Base-by-base conservation (phyloP, 768 basidiomycete species). In the Scleroderma citrinum region DNA sequence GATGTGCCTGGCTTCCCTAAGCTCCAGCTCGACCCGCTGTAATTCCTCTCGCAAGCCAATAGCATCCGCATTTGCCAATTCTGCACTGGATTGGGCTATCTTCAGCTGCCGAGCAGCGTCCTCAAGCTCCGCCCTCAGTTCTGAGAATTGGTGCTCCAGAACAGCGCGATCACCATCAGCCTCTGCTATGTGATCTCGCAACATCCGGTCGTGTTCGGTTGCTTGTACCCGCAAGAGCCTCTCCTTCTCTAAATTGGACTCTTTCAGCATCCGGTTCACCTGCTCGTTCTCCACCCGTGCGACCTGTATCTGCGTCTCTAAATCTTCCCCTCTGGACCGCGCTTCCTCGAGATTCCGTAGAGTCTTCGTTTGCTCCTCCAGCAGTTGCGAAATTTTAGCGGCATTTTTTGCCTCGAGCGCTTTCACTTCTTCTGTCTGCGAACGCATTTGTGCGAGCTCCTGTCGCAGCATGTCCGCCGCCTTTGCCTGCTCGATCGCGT, bases 151-250 rank as follows among this genome's bases (percentile, higher is more conserved):
- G 44, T 93, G 83, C 67, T 96, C 92, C 40, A 96, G 72, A 13
- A 95, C 91, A 0, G 93, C 92, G 7, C 92, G 80, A 64, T 97
- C 93, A 1, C 92, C 89, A 59, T 96, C 92, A 13, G 92, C 89
- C 65, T 98, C 94, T 3, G 87, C 87, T 47, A 87, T 85, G 58
- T 93, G 88, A 62, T 96, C 92, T 1, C 91, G 80, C 53, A 96
- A 81, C 38, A 75, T 65, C 32, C 77, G 69, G 50, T 85, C 83
- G 49, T 82, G 75, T 58, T 76, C 87, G 12, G 78, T 80, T 6
- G 87, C 85, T 61, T 92, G 89, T 2, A 74, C 76, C 36, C 76
- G 79, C 49, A 92, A 68, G 13, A 91, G 71, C 19, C 83, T 71
- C 48, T 95, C 92, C 67, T 91, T 90, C 68, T 96, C 92, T n/a